Evolutionary conservation across 2,329 filamentous ascomycete species (phyloP), one percentile per base, ranked within the genome.

Genomic region (Exophiala oligosperma): DNA sequence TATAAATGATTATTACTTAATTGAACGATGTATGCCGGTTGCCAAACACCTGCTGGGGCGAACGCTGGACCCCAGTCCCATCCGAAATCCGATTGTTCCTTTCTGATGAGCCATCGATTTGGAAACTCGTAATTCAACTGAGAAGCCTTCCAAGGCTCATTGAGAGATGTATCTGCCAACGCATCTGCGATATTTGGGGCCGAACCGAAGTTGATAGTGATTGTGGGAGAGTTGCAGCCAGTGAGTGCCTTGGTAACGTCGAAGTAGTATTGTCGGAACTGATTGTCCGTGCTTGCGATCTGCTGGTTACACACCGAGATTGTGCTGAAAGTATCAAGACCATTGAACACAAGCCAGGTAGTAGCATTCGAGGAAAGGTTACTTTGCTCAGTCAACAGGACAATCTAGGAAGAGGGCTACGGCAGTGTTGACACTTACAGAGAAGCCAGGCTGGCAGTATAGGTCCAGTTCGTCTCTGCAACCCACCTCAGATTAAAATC

Each of bases 311-410:
- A 90, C 17, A 93, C 76, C 37, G 79, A 74, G 26, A 92, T 89
- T 0, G 81, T 88, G 1, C 89, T 89, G 73, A 89, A 91, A 0
- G 90, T 93, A 71, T 93, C 90, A 48, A 94, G 78, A 0, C 90
- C 90, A 57, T 91, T 87, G 69, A 93, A 92, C 0, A 82, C 86
- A 32, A 93, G 72, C 1, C 88, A 79, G 0, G 82, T 81, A 59
- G 79, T 80, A 49, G 74, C 71, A 9, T 66, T 82, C 1, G 81
- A 76, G 7, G 47, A 12, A 1, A 73, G 37, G 24, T 32, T n/a
- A 8, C 46, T 48, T 29, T 8, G 2, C 9, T 35, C 11, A 9
- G 32, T 35, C 32, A 35, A 9, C 32, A 8, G 32, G 9, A 35
- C 8, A 2, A 9, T 35, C 3, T 35, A 9, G 32, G 9, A 35